phyloP scores from a whole-genome alignment of 192 early-diverging fungal genomes.

The Powellomyces hirtus region DNA sequence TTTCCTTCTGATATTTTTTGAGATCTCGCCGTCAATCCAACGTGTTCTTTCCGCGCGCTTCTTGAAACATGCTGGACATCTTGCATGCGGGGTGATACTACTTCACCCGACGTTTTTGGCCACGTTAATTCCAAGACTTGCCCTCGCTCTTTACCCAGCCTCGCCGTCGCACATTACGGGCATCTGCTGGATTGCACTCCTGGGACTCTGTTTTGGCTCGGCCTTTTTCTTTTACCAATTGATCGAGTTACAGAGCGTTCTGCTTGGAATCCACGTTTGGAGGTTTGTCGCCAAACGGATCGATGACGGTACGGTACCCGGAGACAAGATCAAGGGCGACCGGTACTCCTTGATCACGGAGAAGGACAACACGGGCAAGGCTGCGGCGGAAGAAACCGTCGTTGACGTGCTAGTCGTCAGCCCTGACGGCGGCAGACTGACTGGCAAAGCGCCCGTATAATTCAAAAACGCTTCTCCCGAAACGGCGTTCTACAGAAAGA shows the following conservation, averaged over 20 bases:
- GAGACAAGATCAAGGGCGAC: conserved; percentile 2
- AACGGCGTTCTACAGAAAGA: too few species aligned
- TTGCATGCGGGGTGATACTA: neutral
- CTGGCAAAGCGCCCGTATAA: too few species aligned
- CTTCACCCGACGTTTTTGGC: neutral
- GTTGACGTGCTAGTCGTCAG: neutral
- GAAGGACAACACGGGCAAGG: neutral
- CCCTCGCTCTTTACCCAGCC: neutral
- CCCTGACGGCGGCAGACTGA: too few species aligned
- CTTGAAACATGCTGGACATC: conserved; percentile 2
- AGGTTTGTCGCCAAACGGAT: neutral
- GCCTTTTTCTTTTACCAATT: conserved; percentile 8
- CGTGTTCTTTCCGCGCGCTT: neutral
- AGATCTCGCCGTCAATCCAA: neutral
- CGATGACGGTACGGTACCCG: neutral
- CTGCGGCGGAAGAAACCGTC: neutral
- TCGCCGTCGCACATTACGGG: neutral
- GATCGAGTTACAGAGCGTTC: neutral
- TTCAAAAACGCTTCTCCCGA: too few species aligned
- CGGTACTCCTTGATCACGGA: conserved; percentile 1
- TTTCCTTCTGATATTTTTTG: conserved; percentile 8
- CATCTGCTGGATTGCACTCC: conserved; percentile 6
- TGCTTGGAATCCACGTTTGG: neutral
- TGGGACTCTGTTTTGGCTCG: neutral
- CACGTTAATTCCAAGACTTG: conserved; percentile 6